Conservation (phyloP, 2,329 filamentous ascomycete genomes). For the Hypoxylon sp. region DNA sequence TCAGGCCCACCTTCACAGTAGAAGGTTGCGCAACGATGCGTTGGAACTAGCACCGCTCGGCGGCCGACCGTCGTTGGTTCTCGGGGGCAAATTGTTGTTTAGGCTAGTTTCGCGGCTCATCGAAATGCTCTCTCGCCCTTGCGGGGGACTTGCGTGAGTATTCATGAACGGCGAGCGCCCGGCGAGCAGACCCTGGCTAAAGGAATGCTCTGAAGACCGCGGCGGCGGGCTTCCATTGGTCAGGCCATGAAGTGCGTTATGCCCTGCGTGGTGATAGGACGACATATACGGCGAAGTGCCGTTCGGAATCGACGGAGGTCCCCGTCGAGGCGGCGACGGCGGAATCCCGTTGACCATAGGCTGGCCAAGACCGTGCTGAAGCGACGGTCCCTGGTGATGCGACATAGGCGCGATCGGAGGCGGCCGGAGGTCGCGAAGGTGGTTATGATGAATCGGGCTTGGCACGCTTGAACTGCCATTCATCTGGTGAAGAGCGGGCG, state of each 20-base stretch:
- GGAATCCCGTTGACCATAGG: constrained; percentile 56
- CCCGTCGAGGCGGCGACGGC: constrained; percentile 58
- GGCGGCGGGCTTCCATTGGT: constrained; percentile 54
- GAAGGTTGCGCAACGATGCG: constrained; percentile 76
- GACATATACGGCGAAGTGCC: constrained; percentile 51
- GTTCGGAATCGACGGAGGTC: constrained; percentile 51
- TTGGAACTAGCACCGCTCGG: constrained; percentile 77
- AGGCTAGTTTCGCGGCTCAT: constrained; percentile 45
- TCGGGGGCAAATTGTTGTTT: constrained; percentile 44
- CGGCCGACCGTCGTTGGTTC: constrained; percentile 47
- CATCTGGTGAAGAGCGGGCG: constrained; percentile 56
- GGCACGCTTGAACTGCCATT: constrained; percentile 55
- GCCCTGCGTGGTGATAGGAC: constrained; percentile 46
- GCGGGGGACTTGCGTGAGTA: constrained; percentile 56
- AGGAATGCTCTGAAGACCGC: constrained; percentile 55
- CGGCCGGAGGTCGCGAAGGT: constrained; percentile 58
- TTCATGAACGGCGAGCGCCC: constrained; percentile 54
- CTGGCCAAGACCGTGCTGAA: constrained; percentile 53
- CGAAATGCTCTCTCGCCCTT: constrained; percentile 50
- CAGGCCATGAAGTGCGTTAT: constrained; percentile 43
- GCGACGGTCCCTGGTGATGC: constrained; percentile 52
- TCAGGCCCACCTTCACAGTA: constrained; percentile 57
- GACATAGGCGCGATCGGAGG: constrained; percentile 55
- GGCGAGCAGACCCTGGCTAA: constrained; percentile 54
- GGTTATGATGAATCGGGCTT: constrained; percentile 42